Base-by-base conservation (phyloP, 164 flowering plant species). In the Vitis amurensis region DNA sequence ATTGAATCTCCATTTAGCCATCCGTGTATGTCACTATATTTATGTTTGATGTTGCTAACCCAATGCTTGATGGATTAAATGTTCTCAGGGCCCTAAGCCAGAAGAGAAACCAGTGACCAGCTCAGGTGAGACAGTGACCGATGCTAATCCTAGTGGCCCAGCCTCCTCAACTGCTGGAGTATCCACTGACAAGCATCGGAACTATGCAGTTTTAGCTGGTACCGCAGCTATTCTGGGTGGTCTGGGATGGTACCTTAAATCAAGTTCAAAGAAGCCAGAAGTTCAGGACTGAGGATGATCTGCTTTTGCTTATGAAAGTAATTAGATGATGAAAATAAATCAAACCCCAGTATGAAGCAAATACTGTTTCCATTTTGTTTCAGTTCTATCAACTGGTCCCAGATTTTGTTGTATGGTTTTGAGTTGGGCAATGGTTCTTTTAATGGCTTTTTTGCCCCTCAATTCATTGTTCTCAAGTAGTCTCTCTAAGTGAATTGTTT, bases 191-290 rank as follows among this genome's bases (percentile, higher is more conserved):
- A 91, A 89, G 71, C 15, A 85, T 73, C 74, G 89, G n/a, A 93
- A 93, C 84, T 93, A 89, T 85, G 98, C 80, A 27, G 91, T 90
- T 57, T 66, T 84, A 14, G 93, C 94, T 59, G 98, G 97, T 53
- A 76, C 77, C 0, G 71, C 84, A 9, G 77, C 97, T 23, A 71
- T 47, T 44, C 3, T 84, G 52, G 88, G 84, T 67, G 89, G 87
- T 31, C 68, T 85, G 15, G 98, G 97, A 47, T 91, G 97, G 97
- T 91, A 90, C 66, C 82, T 86, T 51, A 82, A 78, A 64, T 77
- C 85, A 47, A 80, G 67, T 63, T 64, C 73, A 60, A 90, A 86
- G 84, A 85, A 89, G 78, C 67, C 87, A n/a, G 89, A 84, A 70
- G 82, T 83, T 59, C 91, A 87, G 56, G 91, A 91, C 76, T 88